Percentiles rank a stretch among this genome's conserved stretches.
These are phyloP conservation scores for Cryptosporidium sp. DNA, from an alignment of 169 alveolate species.

Conservation along the genomic window DNA sequence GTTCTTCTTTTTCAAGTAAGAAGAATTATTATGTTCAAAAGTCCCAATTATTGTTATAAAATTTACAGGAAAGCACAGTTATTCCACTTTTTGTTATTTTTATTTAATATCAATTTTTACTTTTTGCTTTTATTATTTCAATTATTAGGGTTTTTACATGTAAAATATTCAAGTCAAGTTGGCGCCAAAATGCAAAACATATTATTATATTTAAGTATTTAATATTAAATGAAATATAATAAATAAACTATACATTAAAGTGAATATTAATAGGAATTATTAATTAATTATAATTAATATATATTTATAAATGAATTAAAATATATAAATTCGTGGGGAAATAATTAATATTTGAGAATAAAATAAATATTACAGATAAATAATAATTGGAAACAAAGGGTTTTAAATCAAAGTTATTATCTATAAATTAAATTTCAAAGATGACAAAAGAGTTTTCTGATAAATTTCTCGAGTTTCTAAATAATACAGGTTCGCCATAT, in stretches of 20 bases:
- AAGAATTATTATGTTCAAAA: too few species aligned
- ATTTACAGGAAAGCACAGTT: too few species aligned
- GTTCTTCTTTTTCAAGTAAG: background rate
- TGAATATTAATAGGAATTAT: too few species aligned
- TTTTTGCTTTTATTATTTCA: background rate
- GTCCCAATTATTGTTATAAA: too few species aligned
- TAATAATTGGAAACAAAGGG: background rate
- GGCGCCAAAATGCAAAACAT: background rate
- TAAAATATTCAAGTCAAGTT: background rate
- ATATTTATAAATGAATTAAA: too few species aligned
- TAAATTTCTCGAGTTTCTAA: constrained; percentile 81
- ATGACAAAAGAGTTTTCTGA: constrained; percentile 47
- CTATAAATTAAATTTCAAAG: background rate
- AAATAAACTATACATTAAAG: background rate
- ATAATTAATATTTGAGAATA: background rate
- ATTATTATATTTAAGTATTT: too few species aligned
- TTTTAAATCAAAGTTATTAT: background rate
- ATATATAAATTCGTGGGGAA: background rate
- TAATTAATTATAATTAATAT: too few species aligned
- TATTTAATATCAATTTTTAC: background rate
- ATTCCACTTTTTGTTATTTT: too few species aligned
- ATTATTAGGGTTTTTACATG: background rate
- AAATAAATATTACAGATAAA: background rate
- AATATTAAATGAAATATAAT: too few species aligned
- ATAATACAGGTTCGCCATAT: constrained; percentile 86